These are phyloP conservation scores for Trichoderma harzianum DNA, from an alignment of 2,329 filamentous ascomycete species.

Conservation along the genomic window DNA sequence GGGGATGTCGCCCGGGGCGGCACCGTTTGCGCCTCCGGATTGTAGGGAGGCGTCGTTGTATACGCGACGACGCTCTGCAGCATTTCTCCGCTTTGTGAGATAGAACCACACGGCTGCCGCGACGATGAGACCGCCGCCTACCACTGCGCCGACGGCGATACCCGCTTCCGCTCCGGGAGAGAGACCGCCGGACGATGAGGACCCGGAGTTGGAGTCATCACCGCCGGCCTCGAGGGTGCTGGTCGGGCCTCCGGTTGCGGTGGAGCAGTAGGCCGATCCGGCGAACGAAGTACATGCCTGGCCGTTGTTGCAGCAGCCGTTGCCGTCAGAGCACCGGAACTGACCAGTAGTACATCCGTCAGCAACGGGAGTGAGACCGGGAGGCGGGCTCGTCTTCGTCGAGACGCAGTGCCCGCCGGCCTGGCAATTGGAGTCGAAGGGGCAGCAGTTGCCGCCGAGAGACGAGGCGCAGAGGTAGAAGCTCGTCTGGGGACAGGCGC, in stretches of 20 bases:
- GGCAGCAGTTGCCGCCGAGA: slow-evolving; percentile 50
- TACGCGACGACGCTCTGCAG: not conserved
- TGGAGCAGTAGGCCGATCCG: slow-evolving; percentile 38
- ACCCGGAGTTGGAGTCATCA: not conserved
- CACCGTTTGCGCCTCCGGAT: not conserved
- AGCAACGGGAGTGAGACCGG: slow-evolving; percentile 35
- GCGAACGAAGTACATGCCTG: slow-evolving; percentile 41
- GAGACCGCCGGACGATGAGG: not conserved
- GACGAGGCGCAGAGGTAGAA: slow-evolving; percentile 43
- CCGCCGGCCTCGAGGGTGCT: slow-evolving; percentile 22
- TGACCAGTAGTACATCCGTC: slow-evolving; percentile 46
- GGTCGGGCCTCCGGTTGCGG: slow-evolving; percentile 32
- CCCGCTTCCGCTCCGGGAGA: slow-evolving; percentile 52
- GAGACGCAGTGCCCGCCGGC: slow-evolving; percentile 35
- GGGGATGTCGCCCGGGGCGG: slow-evolving; percentile 21
- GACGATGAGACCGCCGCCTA: slow-evolving; percentile 42
- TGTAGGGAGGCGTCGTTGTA: not conserved
- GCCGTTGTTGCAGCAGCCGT: slow-evolving; percentile 49
- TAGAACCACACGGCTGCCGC: slow-evolving; percentile 47
- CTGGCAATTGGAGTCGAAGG: slow-evolving; percentile 43
- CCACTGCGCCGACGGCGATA: slow-evolving; percentile 52
- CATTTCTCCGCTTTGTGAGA: slow-evolving; percentile 36
- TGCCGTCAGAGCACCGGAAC: slow-evolving; percentile 42
- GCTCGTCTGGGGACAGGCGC: slow-evolving; percentile 40
- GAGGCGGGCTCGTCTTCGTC: slow-evolving; percentile 26